Base-by-base conservation (phyloP, 768 basidiomycete genomes). In the Serendipita vermifera region DNA sequence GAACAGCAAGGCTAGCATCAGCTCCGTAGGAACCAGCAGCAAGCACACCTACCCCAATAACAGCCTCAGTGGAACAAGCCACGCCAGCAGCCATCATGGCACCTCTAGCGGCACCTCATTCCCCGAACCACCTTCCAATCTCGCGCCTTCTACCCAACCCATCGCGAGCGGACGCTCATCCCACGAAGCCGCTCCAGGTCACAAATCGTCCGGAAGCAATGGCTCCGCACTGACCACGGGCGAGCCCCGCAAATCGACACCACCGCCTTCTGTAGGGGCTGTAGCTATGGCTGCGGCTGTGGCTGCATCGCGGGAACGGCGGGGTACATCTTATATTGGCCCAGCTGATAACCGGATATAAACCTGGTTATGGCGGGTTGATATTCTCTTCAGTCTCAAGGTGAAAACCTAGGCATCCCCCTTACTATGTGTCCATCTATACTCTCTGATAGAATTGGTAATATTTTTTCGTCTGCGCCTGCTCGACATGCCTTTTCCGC, bases 301-400 rank as follows among this genome's bases (percentile, higher is more conserved):
- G 9, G 46, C 46, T 51, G 46, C 46, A 9, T 24, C 17, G 17
- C 46, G 46, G 9, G 46, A 51, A 29, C 26, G 27, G 27, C 26
- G 46, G 3, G 46, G 46, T 22, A 51, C 46, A 51, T 51, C 46
- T 1, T 51, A 51, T n/a, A 51, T 51, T 51, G 46, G 46, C 9
- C 46, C 46, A 27, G 46, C 46, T n/a, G 46, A 51, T 29, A 51
- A 51, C 27, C 46, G 46, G 20, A 51, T 51, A 15, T 51, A 51
- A 26, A n/a, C n/a, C n/a, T n/a, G n/a, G n/a, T n/a, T n/a, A n/a
- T n/a, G n/a, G n/a, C n/a, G n/a, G n/a, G n/a, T n/a, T n/a, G n/a
- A n/a, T n/a, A n/a, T n/a, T n/a, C n/a, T n/a, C n/a, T n/a, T n/a
- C n/a, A n/a, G n/a, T n/a, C n/a, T n/a, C n/a, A n/a, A n/a, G n/a